Conservation (phyloP, 805 yeast species). For the Lipomyces mesembrius region DNA sequence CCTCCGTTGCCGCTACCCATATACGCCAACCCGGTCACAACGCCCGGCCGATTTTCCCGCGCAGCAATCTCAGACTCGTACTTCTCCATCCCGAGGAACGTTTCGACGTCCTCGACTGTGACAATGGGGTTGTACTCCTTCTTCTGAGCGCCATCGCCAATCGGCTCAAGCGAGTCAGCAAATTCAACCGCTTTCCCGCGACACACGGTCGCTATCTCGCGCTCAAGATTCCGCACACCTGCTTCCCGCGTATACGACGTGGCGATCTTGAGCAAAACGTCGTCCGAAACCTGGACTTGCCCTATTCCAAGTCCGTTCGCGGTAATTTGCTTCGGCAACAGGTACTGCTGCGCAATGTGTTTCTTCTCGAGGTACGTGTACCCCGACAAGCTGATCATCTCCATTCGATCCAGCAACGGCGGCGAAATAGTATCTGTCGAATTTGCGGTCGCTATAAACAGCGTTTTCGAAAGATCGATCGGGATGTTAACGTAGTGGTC, state of each 20-base stretch:
- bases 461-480: slow-evolving; percentile 75
- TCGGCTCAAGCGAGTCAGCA: slow-evolving; percentile 45
- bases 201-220: slow-evolving; percentile 75
- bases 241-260: slow-evolving; percentile 79
- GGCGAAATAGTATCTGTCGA: slow-evolving; percentile 70
- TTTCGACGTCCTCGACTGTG: slow-evolving; percentile 60
- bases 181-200: slow-evolving; percentile 81
- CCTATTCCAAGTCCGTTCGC: slow-evolving; percentile 63
- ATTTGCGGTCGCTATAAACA: slow-evolving; percentile 87
- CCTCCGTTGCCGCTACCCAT: slow-evolving; percentile 88
- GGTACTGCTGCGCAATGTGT: slow-evolving; percentile 67
- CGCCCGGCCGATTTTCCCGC: slow-evolving; percentile 63
- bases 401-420: slow-evolving; percentile 84
- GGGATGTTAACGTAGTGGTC: slow-evolving; percentile 90
- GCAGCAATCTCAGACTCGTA: slow-evolving; percentile 51
- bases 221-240: slow-evolving; percentile 81
- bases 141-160: slow-evolving; percentile 38
- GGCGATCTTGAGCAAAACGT: slow-evolving; percentile 65
- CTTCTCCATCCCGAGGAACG: slow-evolving; percentile 70
- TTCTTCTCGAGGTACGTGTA: slow-evolving; percentile 79
- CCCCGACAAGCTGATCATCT: slow-evolving; percentile 75
- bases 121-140: slow-evolving; percentile 51
- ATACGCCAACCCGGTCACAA: slow-evolving; percentile 87
- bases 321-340: slow-evolving; percentile 74
- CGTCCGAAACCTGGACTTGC: slow-evolving; percentile 55